Base-by-base conservation (phyloP, 768 basidiomycete species). In the Suillus ampliporus region DNA sequence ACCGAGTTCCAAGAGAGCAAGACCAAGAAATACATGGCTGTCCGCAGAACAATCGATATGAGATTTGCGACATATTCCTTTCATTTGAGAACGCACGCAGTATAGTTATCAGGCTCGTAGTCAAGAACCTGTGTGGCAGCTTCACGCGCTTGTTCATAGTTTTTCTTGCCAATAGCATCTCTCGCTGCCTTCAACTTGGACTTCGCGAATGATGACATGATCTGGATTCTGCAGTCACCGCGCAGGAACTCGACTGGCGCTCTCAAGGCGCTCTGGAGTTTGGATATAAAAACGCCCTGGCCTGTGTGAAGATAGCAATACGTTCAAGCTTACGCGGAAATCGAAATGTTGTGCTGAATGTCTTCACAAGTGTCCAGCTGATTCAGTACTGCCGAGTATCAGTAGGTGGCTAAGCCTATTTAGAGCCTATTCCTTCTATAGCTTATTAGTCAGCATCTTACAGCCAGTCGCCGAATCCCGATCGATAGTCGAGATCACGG, bases 1-100 rank as follows among this genome's bases (percentile, higher is more conserved):
- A 31, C 86, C 86, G 2, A 96, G 79, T 71, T 97, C 93, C 13
- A 94, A 79, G 26, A 84, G 80, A 1, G 97, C 88, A 13, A 97
- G 78, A 3, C 89, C 95, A 31, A 93, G 83, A 72, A 95, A 97
- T 26, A 97, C 90, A 72, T 91, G 85, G 5, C 96, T 98, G 72
- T 35, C 19, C 17, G 47, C 56, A 23, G 41, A 69, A 40, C 59
- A 63, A 47, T 35, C 34, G 56, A 31, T 48, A 38, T 57, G 23
- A 64, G 26, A 38, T 28, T 31, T 11, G 35, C 51, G 34, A 48
- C 38, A 62, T 40, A 38, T 23, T 4, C 7, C 51, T 47, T n/a
- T 47, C 34, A 51, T 48, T 35, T 41, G 34, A 41, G 37, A 23
- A 83, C 90, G 70, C 73, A 96, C 94, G 92, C 95, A 70, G 91